phyloP scores from a whole-genome alignment of 768 basidiomycete species.

The Naematelia encephala region DNA sequence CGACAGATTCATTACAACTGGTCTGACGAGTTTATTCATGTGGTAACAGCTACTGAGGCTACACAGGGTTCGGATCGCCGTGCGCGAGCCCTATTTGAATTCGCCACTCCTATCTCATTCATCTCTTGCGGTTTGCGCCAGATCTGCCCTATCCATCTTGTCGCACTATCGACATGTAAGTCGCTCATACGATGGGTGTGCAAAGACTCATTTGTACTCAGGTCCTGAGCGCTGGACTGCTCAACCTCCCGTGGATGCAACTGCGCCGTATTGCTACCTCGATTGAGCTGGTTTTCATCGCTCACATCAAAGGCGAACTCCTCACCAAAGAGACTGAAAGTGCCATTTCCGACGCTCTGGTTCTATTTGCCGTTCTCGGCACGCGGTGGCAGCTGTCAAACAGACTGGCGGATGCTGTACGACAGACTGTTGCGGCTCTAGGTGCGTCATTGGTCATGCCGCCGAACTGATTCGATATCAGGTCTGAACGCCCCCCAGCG shows the following conservation, averaged over 20 bases:
- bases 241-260: slow-evolving; percentile 29
- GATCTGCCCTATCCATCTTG: slow-evolving; percentile 14
- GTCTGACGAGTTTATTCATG: slow-evolving; percentile 6
- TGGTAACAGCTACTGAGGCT: neutral
- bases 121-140: slow-evolving; percentile 16
- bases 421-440: slow-evolving; percentile 9
- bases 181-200: neutral
- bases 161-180: slow-evolving; percentile 8
- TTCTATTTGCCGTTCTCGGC: slow-evolving; percentile 8
- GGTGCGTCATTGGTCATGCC: neutral
- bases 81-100: slow-evolving; percentile 16
- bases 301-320: slow-evolving; percentile 15
- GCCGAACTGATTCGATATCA: neutral
- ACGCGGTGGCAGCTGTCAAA: slow-evolving; percentile 22
- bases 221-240: slow-evolving; percentile 15
- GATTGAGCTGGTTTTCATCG: slow-evolving; percentile 20
- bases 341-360: slow-evolving; percentile 12
- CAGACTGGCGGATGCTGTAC: slow-evolving; percentile 2
- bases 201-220: neutral
- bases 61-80: slow-evolving; percentile 19
- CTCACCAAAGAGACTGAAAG: slow-evolving; percentile 5
- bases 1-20: slow-evolving; percentile 27
- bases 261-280: slow-evolving; percentile 19
- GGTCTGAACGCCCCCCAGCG: neutral
- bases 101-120: slow-evolving; percentile 17